Conservation (phyloP, 148 eudicot genomes). For the Pharnaceum exiguum region DNA sequence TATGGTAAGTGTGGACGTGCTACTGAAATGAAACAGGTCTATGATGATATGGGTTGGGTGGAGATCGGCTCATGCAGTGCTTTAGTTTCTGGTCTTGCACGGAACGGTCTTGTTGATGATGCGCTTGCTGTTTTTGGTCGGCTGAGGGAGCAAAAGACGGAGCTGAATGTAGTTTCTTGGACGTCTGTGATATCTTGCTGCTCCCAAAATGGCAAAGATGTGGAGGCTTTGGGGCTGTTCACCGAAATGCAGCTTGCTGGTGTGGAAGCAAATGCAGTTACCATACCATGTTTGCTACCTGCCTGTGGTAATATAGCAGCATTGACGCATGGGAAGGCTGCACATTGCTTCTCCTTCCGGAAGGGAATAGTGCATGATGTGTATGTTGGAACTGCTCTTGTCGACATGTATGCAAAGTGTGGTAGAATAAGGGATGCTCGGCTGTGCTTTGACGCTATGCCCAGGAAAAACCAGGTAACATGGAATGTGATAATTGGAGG, state of each 20-base stretch:
- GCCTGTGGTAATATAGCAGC: conserved; percentile 78
- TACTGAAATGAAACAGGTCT: conserved; percentile 45
- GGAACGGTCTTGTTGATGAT: conserved; percentile 53
- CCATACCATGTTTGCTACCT: conserved; percentile 70
- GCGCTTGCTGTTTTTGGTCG: conserved; percentile 35
- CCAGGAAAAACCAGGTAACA: conserved; percentile 41
- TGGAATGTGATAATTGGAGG: conserved; percentile 68
- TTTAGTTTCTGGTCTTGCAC: conserved; percentile 42
- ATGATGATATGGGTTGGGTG: conserved; percentile 33
- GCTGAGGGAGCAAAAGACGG: conserved; percentile 37
- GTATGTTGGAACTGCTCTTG: conserved; percentile 59
- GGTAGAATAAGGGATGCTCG: conserved; percentile 54
- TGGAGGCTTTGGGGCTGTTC: conserved; percentile 63
- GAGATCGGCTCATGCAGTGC: conserved; percentile 63
- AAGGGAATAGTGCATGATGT: conserved; percentile 41
- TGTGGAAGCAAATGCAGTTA: conserved; percentile 57
- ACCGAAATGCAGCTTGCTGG: conserved; percentile 59
- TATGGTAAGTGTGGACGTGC: conserved; percentile 48
- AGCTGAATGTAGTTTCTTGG: conserved; percentile 69
- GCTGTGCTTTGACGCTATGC: conserved; percentile 51
- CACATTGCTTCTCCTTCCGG: conserved; percentile 56
- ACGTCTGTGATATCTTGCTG: conserved; percentile 69
- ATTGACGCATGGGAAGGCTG: conserved; percentile 65
- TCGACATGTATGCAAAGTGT: conserved; percentile 81
- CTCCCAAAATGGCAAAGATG: conserved; percentile 68